Conservation (phyloP, 2,329 filamentous ascomycete species). For the Botryotinia globosa region DNA sequence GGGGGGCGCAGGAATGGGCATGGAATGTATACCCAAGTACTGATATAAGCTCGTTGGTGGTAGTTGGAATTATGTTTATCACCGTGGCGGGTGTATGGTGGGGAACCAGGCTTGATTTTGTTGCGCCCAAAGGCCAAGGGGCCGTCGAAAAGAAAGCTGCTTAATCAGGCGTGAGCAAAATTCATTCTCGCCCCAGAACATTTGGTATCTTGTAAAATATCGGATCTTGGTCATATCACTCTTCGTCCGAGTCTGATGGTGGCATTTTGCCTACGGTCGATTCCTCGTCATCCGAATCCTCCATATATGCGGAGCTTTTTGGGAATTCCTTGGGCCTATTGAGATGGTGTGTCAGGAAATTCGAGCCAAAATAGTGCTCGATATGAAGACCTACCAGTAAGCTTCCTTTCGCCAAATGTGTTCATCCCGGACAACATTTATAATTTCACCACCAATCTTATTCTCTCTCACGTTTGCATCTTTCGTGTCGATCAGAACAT, state of each 20-base stretch:
- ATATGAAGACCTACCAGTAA: slow-evolving; percentile 65
- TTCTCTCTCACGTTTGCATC: slow-evolving; percentile 65
- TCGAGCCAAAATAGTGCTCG: background rate
- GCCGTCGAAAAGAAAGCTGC: slow-evolving; percentile 30
- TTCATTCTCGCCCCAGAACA: background rate
- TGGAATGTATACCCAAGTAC: slow-evolving; percentile 76
- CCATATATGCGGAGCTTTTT: slow-evolving; percentile 58
- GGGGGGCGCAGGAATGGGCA: slow-evolving; percentile 67
- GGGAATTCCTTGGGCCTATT: slow-evolving; percentile 75
- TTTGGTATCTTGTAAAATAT: background rate
- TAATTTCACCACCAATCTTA: slow-evolving; percentile 82
- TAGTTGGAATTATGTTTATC: slow-evolving; percentile 67
- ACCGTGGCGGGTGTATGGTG: slow-evolving; percentile 51
- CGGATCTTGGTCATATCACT: slow-evolving; percentile 45
- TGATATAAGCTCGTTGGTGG: slow-evolving; percentile 58
- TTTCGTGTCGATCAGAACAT: slow-evolving; percentile 75
- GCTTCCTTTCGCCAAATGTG: slow-evolving; percentile 84
- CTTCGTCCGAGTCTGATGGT: slow-evolving; percentile 72
- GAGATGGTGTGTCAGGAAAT: slow-evolving; percentile 13
- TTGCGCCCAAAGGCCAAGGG: slow-evolving; percentile 31
- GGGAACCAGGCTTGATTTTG: slow-evolving; percentile 39
- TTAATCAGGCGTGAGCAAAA: slow-evolving; percentile 21
- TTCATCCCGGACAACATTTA: slow-evolving; percentile 90
- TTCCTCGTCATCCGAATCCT: slow-evolving; percentile 71
- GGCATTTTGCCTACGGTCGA: slow-evolving; percentile 84